Percentiles rank a stretch among this genome's conserved stretches.
phyloP scores from a whole-genome alignment of 2,329 filamentous ascomycete species.

The Xylaria arbuscula region DNA sequence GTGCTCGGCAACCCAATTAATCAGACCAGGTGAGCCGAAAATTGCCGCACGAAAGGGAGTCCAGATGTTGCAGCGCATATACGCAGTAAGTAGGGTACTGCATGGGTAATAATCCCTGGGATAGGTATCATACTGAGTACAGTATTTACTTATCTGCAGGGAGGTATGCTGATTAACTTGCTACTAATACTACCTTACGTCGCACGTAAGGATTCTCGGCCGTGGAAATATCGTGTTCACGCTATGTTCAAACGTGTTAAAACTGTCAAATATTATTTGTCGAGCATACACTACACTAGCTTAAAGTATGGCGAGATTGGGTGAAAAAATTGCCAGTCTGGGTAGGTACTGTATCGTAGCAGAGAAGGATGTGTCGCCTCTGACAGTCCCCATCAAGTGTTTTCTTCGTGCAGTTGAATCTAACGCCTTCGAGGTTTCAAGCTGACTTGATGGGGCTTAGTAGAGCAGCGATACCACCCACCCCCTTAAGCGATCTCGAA shows the following conservation, averaged over 20 bases:
- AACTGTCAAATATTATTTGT: not conserved
- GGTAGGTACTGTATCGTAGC: not conserved
- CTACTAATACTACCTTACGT: slow-evolving; percentile 1
- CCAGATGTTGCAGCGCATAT: not conserved
- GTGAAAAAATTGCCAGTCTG: not conserved
- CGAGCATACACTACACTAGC: not conserved
- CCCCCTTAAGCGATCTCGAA: slow-evolving; percentile 6
- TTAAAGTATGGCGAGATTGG: not conserved
- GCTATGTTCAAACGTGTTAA: not conserved
- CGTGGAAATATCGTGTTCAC: not conserved
- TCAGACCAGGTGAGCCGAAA: slow-evolving; percentile 1
- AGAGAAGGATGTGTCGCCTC: slow-evolving; percentile 3
- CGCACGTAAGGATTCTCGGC: not conserved
- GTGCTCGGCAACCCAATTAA: not conserved
- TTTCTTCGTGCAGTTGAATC: not conserved
- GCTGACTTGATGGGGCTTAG: slow-evolving; percentile 13
- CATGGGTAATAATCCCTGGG: not conserved
- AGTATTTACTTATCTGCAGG: not conserved
- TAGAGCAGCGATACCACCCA: slow-evolving; percentile 6
- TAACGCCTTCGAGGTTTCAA: slow-evolving; percentile 3
- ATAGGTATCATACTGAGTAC: not conserved
- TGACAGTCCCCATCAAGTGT: not conserved
- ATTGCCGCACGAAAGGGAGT: slow-evolving; percentile 5
- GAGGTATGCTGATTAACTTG: slow-evolving; percentile 5
- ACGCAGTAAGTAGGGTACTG: too few relatives aligned